A percentile compares a stretch with the other conserved stretches of the same genome.
phyloP scores from a whole-genome alignment of 176 grass and related monocot genomes.

The Areca catechu region DNA sequence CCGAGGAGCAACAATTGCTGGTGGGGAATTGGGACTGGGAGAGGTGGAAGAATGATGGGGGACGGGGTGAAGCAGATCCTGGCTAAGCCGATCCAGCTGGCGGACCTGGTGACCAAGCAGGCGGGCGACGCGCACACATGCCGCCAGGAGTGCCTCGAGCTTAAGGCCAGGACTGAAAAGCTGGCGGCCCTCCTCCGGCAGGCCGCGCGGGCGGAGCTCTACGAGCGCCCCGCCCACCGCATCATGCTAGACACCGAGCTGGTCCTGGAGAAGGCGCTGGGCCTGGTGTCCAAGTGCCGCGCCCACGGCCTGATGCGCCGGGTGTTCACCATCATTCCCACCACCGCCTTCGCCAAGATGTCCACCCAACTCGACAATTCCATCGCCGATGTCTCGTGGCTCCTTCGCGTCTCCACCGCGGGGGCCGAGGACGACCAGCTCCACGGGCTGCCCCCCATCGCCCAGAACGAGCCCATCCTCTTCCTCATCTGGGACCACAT shows the following conservation, averaged over 20 bases:
- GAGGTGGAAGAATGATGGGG: conserved; percentile 27
- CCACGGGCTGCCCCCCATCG: conserved; percentile 5
- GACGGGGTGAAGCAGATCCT: conserved; percentile 67
- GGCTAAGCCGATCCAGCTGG: conserved; percentile 73
- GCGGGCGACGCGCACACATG: conserved; percentile 38
- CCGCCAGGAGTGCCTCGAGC: conserved; percentile 57
- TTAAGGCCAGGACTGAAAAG: conserved; percentile 48
- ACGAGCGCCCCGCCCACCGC: conserved; percentile 68
- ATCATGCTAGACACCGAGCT: conserved; percentile 47
- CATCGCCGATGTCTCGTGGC: conserved; percentile 15
- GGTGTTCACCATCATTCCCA: conserved; percentile 30
- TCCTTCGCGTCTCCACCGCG: conserved; percentile 5
- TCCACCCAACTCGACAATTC: conserved; percentile 12
- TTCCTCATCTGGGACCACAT: conserved; percentile 11
- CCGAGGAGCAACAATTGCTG: too few relatives aligned
- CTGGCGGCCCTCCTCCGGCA: conserved; percentile 72
- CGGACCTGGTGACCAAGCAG: conserved; percentile 68
- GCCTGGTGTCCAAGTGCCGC: conserved; percentile 46
- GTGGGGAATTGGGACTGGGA: too few relatives aligned
- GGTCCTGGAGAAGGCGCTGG: conserved; percentile 44
- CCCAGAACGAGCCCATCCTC: conserved; percentile 14
- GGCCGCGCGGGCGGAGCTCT: conserved; percentile 71
- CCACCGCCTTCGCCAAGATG: conserved; percentile 6
- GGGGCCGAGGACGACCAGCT: background rate
- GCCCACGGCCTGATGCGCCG: conserved; percentile 57